phyloP scores from a whole-genome alignment of 768 basidiomycete genomes.

The Xerocomellus chrysenteron region DNA sequence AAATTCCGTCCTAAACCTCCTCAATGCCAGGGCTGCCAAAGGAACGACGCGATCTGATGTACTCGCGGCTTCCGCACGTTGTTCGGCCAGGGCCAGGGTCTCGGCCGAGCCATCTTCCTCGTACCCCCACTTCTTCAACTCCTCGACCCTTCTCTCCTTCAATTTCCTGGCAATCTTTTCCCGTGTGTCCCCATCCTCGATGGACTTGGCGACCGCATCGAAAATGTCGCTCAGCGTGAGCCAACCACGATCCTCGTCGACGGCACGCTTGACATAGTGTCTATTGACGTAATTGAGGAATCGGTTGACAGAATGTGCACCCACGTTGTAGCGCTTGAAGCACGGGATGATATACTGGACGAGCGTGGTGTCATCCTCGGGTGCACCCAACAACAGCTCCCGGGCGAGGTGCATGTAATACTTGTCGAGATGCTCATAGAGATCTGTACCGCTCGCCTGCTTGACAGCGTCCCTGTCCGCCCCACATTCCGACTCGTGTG shows the following conservation, averaged over 20 bases:
- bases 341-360: conserved; percentile 69
- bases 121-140: conserved; percentile 73
- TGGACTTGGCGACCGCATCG: conserved; percentile 55
- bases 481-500: conserved; percentile 7
- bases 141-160: conserved; percentile 57
- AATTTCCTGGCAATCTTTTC: conserved; percentile 58
- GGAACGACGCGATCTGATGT: conserved; percentile 63
- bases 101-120: conserved; percentile 49
- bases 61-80: conserved; percentile 74
- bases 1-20: conserved; percentile 71
- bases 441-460: conserved; percentile 56
- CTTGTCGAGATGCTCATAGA: conserved; percentile 72
- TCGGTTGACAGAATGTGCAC: conserved; percentile 66
- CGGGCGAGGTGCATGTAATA: conserved; percentile 63
- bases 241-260: conserved; percentile 81
- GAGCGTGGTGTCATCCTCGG: conserved; percentile 63
- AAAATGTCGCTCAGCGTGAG: conserved; percentile 64
- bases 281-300: conserved; percentile 71
- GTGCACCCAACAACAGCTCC: conserved; percentile 61
- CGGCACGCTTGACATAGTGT: conserved; percentile 72
- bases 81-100: conserved; percentile 55
- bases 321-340: conserved; percentile 68
- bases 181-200: conserved; percentile 52
- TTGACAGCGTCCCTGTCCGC: conserved; percentile 29
- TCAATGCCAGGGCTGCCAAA: conserved; percentile 61